phyloP scores from a whole-genome alignment of 805 yeast genomes.

The Candida saitoana region DNA sequence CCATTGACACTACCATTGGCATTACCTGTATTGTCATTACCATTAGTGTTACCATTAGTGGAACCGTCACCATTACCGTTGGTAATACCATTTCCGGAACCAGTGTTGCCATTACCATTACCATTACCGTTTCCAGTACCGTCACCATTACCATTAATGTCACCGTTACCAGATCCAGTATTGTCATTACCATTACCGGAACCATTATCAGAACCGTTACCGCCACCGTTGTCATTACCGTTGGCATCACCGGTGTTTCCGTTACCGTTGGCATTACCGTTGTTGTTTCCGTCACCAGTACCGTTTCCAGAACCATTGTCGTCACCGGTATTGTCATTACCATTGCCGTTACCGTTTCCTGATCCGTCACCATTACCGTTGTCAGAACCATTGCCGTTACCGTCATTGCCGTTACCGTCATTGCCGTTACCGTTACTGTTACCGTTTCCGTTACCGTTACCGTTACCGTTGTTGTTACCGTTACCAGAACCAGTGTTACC shows the following conservation, averaged over 20 bases:
- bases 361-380: slow-evolving; percentile 1
- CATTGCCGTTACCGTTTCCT: not conserved
- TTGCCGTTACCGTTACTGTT: not conserved
- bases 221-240: slow-evolving; percentile 5
- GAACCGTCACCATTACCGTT: slow-evolving; percentile 1
- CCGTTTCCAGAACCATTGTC: slow-evolving; percentile 12
- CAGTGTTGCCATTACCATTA: not conserved
- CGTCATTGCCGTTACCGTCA: not conserved
- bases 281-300: not conserved
- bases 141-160: not conserved
- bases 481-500: not conserved
- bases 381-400: slow-evolving; percentile 2
- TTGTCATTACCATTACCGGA: not conserved
- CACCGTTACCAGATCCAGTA: not conserved
- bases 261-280: not conserved
- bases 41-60: not conserved
- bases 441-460: not conserved
- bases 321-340: not conserved
- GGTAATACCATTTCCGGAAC: slow-evolving; percentile 11
- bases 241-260: not conserved
- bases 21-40: slow-evolving; percentile 5
- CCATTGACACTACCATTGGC: slow-evolving; percentile 4
- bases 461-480: not conserved
- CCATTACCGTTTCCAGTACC: not conserved
- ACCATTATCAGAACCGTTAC: not conserved